phyloP scores from a whole-genome alignment of 345 rosid genomes.

The Atalantia buxifolia region DNA sequence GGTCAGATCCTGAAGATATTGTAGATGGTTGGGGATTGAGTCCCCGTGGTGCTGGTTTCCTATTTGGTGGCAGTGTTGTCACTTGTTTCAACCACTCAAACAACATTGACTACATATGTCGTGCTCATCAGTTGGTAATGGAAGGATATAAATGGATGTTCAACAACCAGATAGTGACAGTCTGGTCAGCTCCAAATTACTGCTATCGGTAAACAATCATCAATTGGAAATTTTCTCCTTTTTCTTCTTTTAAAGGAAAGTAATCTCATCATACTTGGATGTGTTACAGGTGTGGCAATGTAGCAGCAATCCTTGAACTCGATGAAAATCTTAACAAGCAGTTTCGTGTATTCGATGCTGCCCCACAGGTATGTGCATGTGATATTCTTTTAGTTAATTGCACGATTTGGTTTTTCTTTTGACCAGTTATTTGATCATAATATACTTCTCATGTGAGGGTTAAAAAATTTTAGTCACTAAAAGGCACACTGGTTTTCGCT shows the following conservation, averaged over 20 bases:
- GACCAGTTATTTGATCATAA: not conserved
- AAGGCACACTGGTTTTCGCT: not conserved
- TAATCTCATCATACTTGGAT: constrained; percentile 12
- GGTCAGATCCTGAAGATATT: constrained; percentile 99
- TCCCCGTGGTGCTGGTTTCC: constrained; percentile 95
- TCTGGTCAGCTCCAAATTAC: constrained; percentile 99
- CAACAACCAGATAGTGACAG: constrained; percentile 87
- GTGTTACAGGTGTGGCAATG: constrained; percentile 82
- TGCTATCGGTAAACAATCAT: constrained; percentile 71
- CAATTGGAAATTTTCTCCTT: not conserved
- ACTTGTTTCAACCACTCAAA: constrained; percentile 81
- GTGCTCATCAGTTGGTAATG: constrained; percentile 99
- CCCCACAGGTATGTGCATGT: constrained; percentile 64
- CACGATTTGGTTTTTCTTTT: not conserved
- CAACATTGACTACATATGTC: constrained; percentile 80
- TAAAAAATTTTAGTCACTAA: not conserved
- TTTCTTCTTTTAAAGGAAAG: constrained; percentile 1
- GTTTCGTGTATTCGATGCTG: constrained; percentile 95
- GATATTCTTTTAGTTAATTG: constrained; percentile 2
- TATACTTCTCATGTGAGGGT: not conserved
- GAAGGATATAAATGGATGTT: constrained; percentile 99
- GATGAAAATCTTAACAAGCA: constrained; percentile 76
- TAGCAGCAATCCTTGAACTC: constrained; percentile 89
- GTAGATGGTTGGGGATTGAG: constrained; percentile 99
- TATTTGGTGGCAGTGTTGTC: constrained; percentile 91